These are phyloP conservation scores for Aureobasidium sp. DNA, from an alignment of 2,329 filamentous ascomycete species.

Conservation along the genomic window DNA sequence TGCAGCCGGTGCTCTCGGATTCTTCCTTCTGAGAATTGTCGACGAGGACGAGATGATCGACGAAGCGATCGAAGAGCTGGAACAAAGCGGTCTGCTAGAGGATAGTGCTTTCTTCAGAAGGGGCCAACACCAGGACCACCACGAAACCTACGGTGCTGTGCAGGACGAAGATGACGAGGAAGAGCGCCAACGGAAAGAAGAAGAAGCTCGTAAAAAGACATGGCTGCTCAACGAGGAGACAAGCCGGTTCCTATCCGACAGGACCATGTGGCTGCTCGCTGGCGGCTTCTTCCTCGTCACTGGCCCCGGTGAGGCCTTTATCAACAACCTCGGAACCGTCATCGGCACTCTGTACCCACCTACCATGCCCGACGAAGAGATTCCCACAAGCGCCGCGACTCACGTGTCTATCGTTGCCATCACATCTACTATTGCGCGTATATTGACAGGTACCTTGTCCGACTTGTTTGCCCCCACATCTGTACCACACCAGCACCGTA, in stretches of 20 bases:
- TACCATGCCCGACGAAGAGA: constrained; percentile 32
- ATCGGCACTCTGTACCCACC: constrained; percentile 71
- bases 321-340: constrained; percentile 93
- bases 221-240: constrained; percentile 92
- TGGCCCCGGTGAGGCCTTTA: constrained; percentile 92
- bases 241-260: constrained; percentile 70
- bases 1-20: constrained; percentile 61
- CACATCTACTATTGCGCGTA: constrained; percentile 79
- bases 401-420: constrained; percentile 90
- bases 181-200: constrained; percentile 38
- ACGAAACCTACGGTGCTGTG: constrained; percentile 54
- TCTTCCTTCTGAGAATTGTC: constrained; percentile 66
- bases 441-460: constrained; percentile 81
- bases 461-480: constrained; percentile 65
- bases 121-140: constrained; percentile 32
- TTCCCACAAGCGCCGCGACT: constrained; percentile 60
- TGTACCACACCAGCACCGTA: constrained; percentile 48
- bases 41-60: constrained; percentile 83
- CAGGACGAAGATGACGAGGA: constrained; percentile 41
- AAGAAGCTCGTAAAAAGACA: constrained; percentile 66
- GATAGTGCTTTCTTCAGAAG: constrained; percentile 64
- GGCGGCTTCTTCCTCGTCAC: constrained; percentile 86
- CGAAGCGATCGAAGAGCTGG: constrained; percentile 81
- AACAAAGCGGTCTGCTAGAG: constrained; percentile 73
- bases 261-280: constrained; percentile 93